Conservation (phyloP, 192 early-diverging fungal species). For the Mortierella alpina region DNA sequence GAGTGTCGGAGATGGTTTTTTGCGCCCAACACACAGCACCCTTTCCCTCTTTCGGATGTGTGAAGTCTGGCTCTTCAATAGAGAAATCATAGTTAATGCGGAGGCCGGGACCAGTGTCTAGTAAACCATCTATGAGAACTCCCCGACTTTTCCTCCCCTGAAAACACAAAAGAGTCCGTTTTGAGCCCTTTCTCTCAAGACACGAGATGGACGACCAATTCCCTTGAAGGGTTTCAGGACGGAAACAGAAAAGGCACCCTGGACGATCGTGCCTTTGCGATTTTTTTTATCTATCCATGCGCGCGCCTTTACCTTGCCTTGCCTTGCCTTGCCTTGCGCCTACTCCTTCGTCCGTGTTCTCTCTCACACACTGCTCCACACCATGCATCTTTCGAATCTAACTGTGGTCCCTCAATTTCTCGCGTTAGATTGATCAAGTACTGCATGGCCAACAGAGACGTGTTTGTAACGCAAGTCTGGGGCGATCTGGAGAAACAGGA, state of each 20-base stretch:
- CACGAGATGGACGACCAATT: too few relatives aligned
- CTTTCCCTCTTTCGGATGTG: too few relatives aligned
- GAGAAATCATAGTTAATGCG: too few relatives aligned
- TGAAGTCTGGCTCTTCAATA: too few relatives aligned
- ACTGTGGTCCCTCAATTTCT: not conserved
- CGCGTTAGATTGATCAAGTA: slow-evolving; percentile 42
- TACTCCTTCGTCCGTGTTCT: not conserved
- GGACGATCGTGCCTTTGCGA: not conserved
- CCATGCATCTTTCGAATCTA: slow-evolving; percentile 9
- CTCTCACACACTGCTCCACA: not conserved
- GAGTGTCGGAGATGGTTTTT: too few relatives aligned
- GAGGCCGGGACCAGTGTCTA: too few relatives aligned
- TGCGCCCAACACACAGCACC: too few relatives aligned
- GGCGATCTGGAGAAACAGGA: slow-evolving; percentile 46
- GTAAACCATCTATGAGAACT: too few relatives aligned
- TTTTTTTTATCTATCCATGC: not conserved
- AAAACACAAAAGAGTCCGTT: too few relatives aligned
- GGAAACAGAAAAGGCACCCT: not conserved
- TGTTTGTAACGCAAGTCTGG: slow-evolving; percentile 53
- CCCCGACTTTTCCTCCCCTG: too few relatives aligned
- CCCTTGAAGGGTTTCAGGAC: not conserved
- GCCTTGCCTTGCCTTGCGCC: not conserved
- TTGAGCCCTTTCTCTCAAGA: too few relatives aligned
- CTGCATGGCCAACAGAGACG: slow-evolving; percentile 31
- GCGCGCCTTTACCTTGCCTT: not conserved